These are phyloP conservation scores for Neoscytalidium dimidiatum DNA, from an alignment of 2,329 filamentous ascomycete species.

Conservation along the genomic window DNA sequence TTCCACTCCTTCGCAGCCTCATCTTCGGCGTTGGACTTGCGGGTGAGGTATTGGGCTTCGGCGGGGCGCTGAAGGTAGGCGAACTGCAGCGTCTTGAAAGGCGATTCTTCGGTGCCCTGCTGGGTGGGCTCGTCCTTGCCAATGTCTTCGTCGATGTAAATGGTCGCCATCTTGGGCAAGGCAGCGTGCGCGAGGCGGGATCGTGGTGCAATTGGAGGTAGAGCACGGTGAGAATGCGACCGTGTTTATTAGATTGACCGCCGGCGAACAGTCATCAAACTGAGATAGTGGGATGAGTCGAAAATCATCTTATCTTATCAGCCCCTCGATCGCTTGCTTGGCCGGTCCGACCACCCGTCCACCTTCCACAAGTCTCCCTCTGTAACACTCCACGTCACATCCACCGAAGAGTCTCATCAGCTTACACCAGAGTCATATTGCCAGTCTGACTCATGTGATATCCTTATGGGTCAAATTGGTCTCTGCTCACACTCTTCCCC, in stretches of 20 bases:
- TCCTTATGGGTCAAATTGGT: no score
- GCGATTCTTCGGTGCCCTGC: constrained; percentile 70
- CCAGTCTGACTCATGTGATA: no score
- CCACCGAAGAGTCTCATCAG: neutral
- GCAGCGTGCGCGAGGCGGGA: neutral
- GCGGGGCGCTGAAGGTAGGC: constrained; percentile 73
- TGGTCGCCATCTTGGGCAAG: constrained; percentile 32
- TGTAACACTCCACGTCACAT: neutral
- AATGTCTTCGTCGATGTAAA: constrained; percentile 80
- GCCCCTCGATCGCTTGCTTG: constrained; percentile 2
- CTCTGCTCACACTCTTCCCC: no score
- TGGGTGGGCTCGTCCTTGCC: constrained; percentile 68
- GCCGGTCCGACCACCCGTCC: neutral
- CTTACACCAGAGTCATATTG: no score
- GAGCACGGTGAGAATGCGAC: constrained; percentile 2
- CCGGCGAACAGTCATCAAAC: constrained; percentile 16
- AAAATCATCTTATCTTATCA: constrained; percentile 19
- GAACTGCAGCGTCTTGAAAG: constrained; percentile 79
- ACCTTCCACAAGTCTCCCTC: neutral
- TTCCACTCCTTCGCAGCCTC: constrained; percentile 72
- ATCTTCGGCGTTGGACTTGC: constrained; percentile 63
- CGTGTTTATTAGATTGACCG: constrained; percentile 9
- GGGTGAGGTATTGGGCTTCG: constrained; percentile 64
- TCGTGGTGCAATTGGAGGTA: constrained; percentile 8
- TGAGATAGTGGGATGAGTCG: constrained; percentile 19